Percentiles rank a stretch among this genome's conserved stretches.
phyloP scores from a whole-genome alignment of 352 stramenopile genomes.

The Pythium angustatum region DNA sequence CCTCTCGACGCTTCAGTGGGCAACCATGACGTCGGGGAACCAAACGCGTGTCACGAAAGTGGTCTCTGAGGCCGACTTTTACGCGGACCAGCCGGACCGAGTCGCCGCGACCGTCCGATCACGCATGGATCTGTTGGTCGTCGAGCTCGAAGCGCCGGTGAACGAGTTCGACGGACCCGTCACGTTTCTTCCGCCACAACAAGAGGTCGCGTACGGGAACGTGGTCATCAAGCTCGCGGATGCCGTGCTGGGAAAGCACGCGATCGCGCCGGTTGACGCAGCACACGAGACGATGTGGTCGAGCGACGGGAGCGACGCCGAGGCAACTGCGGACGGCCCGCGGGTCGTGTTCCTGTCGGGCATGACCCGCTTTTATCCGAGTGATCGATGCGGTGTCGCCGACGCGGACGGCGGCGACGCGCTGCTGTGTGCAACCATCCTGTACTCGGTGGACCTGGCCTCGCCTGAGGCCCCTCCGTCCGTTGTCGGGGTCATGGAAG shows the following conservation, averaged over 20 bases:
- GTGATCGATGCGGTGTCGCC: neutral
- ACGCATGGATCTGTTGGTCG: constrained; percentile 16
- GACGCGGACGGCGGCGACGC: too few species aligned
- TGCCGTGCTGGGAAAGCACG: neutral
- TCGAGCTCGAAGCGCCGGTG: constrained; percentile 12
- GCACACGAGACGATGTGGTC: neutral
- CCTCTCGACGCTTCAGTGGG: constrained; percentile 11
- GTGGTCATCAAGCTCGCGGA: neutral
- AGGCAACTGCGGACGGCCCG: too few species aligned
- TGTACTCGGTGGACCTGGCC: neutral
- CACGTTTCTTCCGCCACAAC: neutral
- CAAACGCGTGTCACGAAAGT: constrained; percentile 10
- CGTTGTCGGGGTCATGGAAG: constrained; percentile 5
- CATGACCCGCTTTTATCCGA: neutral
- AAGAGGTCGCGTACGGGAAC: neutral
- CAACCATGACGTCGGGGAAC: neutral
- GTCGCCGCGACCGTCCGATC: neutral
- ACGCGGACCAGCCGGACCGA: neutral
- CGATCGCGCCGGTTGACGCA: neutral
- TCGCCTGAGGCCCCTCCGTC: neutral
- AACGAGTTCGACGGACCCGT: neutral
- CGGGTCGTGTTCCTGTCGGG: neutral
- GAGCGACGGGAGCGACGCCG: too few species aligned
- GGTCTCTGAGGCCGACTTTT: constrained; percentile 18
- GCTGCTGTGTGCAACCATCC: too few species aligned